Evolutionary conservation across 2,329 filamentous ascomycete species (phyloP), one percentile per base, ranked within the genome.

Genomic region (Penicillium sp.): DNA sequence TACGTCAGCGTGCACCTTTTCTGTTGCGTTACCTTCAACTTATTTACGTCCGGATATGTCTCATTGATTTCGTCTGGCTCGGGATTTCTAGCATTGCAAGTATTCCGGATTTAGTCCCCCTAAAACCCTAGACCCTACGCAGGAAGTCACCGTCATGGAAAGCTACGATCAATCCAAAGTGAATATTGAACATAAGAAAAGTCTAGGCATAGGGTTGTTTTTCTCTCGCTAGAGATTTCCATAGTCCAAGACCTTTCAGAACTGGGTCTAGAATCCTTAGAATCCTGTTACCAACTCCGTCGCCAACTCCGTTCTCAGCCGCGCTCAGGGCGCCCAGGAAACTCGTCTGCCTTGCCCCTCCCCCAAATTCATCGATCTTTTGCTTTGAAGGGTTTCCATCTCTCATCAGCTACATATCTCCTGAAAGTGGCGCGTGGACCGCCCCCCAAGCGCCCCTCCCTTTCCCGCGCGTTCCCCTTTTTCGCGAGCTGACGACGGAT

Each of bases 391-490:
- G 15, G 6, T 7, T 45, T 28, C 21, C 24, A 4, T 38, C 16
- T 21, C 24, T 39, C 15, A 16, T 44, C 33, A 34, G 4, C 10
- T 28, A 18, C 16, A 21, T 4, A 24, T 15, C 23, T 36, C 16
- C 15, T 21, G 16, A 21, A 33, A 33, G 38, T 44, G 47, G 47
- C 53, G 47, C 34, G 34, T 47, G 42, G 39, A 16, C 23, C 23
- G 21, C n/a, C 34, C 23, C 26, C n/a, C 34, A 21, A 31, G 38
- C 41, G 21, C 23, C 43, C 13, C 49, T 49, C 51, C 54, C 54
- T 47, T 49, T 53, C 57, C 58, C 60, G 38, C 60, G 58, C 57
- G 51, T 63, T 61, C 58, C 61, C 61, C 61, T 58, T 63, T 64
- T 64, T 58, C 42, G 42, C 50, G 50, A 55, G 59, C 58, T 62